Conservation (phyloP, 2,329 filamentous ascomycete genomes). For the Cercospora sp. region DNA sequence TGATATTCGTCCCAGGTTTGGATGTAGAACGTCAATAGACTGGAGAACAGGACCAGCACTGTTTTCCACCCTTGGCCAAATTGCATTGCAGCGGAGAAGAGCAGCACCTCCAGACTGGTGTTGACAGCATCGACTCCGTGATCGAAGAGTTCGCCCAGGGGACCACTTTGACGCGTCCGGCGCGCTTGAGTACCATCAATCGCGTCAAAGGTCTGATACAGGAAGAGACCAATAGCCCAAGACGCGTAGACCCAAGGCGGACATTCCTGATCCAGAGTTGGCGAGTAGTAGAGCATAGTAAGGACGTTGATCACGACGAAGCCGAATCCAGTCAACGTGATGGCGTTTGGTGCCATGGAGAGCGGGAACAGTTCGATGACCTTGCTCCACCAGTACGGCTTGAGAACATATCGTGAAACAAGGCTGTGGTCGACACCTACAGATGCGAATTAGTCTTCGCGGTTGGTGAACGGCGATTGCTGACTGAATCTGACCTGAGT, state of each 20-base stretch:
- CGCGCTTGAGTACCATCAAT: constrained; percentile 94
- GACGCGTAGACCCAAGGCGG: constrained; percentile 92
- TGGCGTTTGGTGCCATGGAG: constrained; percentile 78
- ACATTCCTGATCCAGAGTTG: constrained; percentile 89
- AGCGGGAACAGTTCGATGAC: constrained; percentile 95
- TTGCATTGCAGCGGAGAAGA: constrained; percentile 91
- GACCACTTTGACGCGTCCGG: constrained; percentile 87
- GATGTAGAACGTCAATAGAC: constrained; percentile 60
- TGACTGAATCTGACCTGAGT: constrained; percentile 47
- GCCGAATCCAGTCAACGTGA: constrained; percentile 85
- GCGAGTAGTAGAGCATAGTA: constrained; percentile 93
- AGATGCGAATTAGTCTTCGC: too few species aligned
- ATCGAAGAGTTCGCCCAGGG: constrained; percentile 93
- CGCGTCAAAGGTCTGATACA: constrained; percentile 98
- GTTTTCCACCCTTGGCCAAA: constrained; percentile 91
- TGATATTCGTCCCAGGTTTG: constrained; percentile 61
- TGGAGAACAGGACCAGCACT: constrained; percentile 77
- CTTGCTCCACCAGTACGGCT: constrained; percentile 94
- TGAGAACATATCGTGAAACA: constrained; percentile 87
- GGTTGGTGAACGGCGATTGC: too few species aligned
- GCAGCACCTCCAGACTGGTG: constrained; percentile 86
- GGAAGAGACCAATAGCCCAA: constrained; percentile 85
- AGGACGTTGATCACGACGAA: constrained; percentile 89
- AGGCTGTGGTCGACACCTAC: constrained; percentile 80
- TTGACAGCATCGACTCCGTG: constrained; percentile 97